Conservation (phyloP, 1,284 basidiomycete genomes). For the Malassezia furfur region DNA sequence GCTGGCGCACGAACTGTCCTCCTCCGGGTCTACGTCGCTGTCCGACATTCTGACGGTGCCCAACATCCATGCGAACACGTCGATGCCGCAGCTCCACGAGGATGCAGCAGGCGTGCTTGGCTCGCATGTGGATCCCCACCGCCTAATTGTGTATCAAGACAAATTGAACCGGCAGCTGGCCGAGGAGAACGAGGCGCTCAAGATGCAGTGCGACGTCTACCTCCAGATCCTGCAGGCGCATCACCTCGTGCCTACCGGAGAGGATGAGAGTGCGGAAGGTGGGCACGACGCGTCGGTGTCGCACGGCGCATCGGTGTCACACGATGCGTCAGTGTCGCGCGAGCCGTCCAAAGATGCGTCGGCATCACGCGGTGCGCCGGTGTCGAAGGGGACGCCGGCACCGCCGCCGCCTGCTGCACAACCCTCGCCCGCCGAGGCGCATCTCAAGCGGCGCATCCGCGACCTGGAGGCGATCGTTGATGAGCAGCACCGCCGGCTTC, state of each 20-base stretch:
- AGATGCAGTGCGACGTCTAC: conserved; percentile 11
- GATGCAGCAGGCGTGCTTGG: neutral
- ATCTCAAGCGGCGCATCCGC: conserved; percentile 3
- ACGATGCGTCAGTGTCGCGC: no score
- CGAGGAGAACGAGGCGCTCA: conserved; percentile 15
- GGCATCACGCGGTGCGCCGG: no score
- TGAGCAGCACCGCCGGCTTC: conserved; percentile 4
- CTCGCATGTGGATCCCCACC: conserved; percentile 11
- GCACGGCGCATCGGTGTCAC: no score
- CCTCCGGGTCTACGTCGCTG: neutral
- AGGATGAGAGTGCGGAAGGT: no score
- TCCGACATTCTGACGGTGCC: neutral
- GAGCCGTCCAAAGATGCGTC: no score
- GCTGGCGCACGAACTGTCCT: no score
- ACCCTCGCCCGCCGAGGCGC: neutral
- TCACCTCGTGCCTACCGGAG: neutral
- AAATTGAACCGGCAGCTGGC: conserved; percentile 14
- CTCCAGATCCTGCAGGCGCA: conserved; percentile 3
- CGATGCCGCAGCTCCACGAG: neutral
- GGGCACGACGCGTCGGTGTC: no score
- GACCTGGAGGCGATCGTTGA: conserved; percentile 2
- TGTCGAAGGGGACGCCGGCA: neutral
- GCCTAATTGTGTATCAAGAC: conserved; percentile 15
- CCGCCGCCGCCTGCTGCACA: neutral
- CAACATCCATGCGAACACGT: neutral